Base-by-base conservation (phyloP, 306 rosid genomes). In the Sicyos baderoa region DNA sequence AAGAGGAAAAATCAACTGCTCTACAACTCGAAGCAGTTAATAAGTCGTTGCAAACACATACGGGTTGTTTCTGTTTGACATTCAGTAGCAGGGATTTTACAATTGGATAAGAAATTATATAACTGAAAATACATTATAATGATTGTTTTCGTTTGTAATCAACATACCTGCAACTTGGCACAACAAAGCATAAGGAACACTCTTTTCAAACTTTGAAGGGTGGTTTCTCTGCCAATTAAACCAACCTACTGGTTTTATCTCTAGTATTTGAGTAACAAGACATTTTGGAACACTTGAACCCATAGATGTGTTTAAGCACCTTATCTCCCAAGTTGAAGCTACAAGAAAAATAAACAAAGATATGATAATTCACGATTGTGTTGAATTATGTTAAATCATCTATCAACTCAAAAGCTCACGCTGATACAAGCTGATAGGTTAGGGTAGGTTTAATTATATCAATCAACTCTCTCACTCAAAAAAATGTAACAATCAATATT, bases 241-340 rank as follows among this genome's bases (percentile, higher is more conserved):
- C 98, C 98, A 93, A 50, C 84, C 77, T 54, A 80, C 76, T 18
- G 92, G 80, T 68, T 84, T 68, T 61, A 93, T 93, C 89, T 93
- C 98, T 54, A 93, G 78, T 70, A 88, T 93, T 81, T 93, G 98
- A 11, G 91, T 85, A 74, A 93, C 87, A 55, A 93, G 82, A 81
- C 96, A 89, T 72, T 76, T 85, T 64, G 89, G 83, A 57, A 73
- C 59, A 54, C 70, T 76, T 58, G 88, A 81, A 74, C 87, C 96
- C 86, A 82, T 84, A 22, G 97, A 79, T 2, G 84, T 78, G 78
- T 86, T 93, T 77, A 93, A 82, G 77, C 76, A 73, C 82, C 89
- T 82, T 40, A 93, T 78, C 82, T 93, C 98, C 98, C 97, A 93
- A 29, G 91, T 88, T 61, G 98, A 93, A 73, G 98, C 98, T 93